These are phyloP conservation scores for Vanilla planifolia DNA, from an alignment of 106 monocot genomes.

Conservation along the genomic window DNA sequence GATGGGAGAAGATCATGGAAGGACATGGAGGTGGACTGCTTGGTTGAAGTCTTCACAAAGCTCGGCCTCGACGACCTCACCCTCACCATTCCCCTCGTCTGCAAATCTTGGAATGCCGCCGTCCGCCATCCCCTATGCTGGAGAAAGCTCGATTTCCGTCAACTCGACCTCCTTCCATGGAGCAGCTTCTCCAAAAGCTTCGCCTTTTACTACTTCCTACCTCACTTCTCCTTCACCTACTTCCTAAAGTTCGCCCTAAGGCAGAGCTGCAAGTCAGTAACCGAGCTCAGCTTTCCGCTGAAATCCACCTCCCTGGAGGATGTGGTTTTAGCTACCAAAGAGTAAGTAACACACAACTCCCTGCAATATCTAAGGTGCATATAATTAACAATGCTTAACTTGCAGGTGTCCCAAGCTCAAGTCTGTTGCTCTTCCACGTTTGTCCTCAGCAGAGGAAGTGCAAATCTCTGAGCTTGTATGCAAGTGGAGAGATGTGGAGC, in stretches of 20 bases:
- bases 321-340: neutral
- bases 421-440: conserved; percentile 20
- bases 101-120: neutral
- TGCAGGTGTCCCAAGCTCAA: conserved; percentile 31
- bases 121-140: conserved; percentile 7
- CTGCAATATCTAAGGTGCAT: too few species aligned
- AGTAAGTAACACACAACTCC: conserved; percentile 5
- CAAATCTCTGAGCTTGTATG: conserved; percentile 17
- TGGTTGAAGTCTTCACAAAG: neutral
- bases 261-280: neutral
- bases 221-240: conserved; percentile 4
- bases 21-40: conserved; percentile 2
- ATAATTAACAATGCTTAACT: too few species aligned
- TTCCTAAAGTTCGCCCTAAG: neutral
- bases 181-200: conserved; percentile 8
- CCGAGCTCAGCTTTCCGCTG: conserved; percentile 2
- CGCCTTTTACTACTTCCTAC: neutral
- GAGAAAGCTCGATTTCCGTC: conserved; percentile 13
- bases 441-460: conserved; percentile 15
- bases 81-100: conserved; percentile 10
- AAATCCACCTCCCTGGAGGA: neutral
- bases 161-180: conserved; percentile 6
- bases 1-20: neutral
- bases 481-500: conserved; percentile 30
- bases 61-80: conserved; percentile 8